Evolutionary conservation across 805 yeast species (phyloP).

Genomic region (Candida sithepensis): DNA sequence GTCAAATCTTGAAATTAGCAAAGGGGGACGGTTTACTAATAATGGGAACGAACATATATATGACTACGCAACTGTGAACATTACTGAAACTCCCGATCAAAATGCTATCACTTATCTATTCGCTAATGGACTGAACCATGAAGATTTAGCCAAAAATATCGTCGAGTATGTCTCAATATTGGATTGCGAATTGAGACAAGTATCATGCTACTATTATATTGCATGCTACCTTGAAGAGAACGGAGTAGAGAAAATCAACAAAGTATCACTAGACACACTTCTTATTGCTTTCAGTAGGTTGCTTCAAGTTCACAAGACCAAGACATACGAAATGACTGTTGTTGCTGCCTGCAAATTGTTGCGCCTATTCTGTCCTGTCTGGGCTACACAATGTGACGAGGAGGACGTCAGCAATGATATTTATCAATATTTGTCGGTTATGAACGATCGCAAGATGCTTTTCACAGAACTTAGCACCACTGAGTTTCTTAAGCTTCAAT

Average conservation of each 20-base stretch:
- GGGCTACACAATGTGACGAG: slow-evolving; percentile 29
- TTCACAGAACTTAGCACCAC: slow-evolving; percentile 34
- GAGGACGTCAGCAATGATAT: slow-evolving; percentile 46
- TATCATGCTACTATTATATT: slow-evolving; percentile 15
- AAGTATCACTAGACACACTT: slow-evolving; percentile 7
- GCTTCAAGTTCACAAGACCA: slow-evolving; percentile 20
- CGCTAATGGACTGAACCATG: not conserved
- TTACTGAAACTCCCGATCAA: slow-evolving; percentile 10
- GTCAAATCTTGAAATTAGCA: not conserved
- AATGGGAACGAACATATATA: not conserved
- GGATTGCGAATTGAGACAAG: slow-evolving; percentile 8
- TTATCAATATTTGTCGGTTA: slow-evolving; percentile 38
- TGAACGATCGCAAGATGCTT: slow-evolving; percentile 39
- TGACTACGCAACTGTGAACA: slow-evolving; percentile 2
- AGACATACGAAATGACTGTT: slow-evolving; percentile 39
- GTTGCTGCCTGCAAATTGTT: slow-evolving; percentile 33
- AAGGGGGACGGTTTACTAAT: not conserved
- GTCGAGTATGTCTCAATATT: slow-evolving; percentile 5
- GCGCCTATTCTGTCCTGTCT: slow-evolving; percentile 20
- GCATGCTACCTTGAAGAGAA: slow-evolving; percentile 7
- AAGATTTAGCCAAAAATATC: slow-evolving; percentile 4
- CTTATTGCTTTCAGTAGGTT: slow-evolving; percentile 12
- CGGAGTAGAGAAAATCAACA: not conserved
- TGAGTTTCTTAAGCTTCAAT: slow-evolving; percentile 32
- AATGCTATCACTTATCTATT: slow-evolving; percentile 10